phyloP scores from a whole-genome alignment of 768 basidiomycete genomes.

The Suillus luteus region DNA sequence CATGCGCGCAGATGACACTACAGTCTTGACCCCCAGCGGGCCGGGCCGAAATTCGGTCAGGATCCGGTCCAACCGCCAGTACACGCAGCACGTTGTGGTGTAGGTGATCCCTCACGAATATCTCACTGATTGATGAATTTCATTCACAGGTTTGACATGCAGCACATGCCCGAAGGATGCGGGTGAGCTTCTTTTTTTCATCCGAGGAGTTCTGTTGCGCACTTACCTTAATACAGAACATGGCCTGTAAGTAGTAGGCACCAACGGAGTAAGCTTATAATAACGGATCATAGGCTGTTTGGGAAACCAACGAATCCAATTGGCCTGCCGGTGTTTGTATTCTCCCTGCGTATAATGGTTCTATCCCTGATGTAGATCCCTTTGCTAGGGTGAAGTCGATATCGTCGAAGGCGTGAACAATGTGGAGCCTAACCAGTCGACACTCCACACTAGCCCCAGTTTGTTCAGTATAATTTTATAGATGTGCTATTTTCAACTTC shows the following conservation, averaged over 20 bases:
- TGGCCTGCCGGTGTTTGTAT: slow-evolving; percentile 30
- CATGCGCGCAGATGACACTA: slow-evolving; percentile 40
- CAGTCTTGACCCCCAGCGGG: slow-evolving; percentile 27
- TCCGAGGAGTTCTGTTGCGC: not conserved
- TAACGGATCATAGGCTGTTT: slow-evolving; percentile 25
- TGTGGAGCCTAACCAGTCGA: slow-evolving; percentile 49
- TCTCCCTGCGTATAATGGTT: not conserved
- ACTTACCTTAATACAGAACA: slow-evolving; percentile 27
- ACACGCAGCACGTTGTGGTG: slow-evolving; percentile 37
- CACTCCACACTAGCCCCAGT: slow-evolving; percentile 59
- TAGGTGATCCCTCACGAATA: slow-evolving; percentile 16
- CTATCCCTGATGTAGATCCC: slow-evolving; percentile 6
- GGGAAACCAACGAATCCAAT: slow-evolving; percentile 26
- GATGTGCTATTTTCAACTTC: not conserved
- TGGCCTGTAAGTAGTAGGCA: slow-evolving; percentile 34
- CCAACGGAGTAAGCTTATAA: not conserved
- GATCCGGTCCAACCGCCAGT: slow-evolving; percentile 33
- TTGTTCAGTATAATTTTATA: slow-evolving; percentile 10
- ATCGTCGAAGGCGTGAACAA: slow-evolving; percentile 51
- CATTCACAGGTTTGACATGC: slow-evolving; percentile 32
- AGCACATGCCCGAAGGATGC: slow-evolving; percentile 40
- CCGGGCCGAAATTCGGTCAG: slow-evolving; percentile 41
- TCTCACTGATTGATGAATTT: not conserved
- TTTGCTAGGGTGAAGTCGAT: slow-evolving; percentile 32
- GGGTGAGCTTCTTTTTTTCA: slow-evolving; percentile 24